Conservation (phyloP, 1,284 basidiomycete species). For the Puccinia novopanici region DNA sequence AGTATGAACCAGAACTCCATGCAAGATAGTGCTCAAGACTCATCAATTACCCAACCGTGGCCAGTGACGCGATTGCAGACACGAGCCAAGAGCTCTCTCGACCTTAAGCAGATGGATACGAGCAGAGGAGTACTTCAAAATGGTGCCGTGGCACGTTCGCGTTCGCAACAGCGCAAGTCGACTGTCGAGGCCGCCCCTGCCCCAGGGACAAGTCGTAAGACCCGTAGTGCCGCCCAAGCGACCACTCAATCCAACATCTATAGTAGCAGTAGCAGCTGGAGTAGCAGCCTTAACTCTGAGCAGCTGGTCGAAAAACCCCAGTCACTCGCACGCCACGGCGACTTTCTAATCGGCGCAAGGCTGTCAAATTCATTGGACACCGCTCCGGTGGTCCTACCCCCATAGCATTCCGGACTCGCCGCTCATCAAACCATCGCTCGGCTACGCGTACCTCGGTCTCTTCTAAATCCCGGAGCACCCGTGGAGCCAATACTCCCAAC, state of each 20-base stretch:
- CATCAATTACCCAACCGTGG: background rate
- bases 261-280: conserved; percentile 35
- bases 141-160: background rate
- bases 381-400: conserved; percentile 23
- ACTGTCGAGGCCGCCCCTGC: background rate
- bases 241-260: background rate
- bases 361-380: conserved; percentile 5
- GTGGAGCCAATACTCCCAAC: background rate
- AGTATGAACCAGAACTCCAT: background rate
- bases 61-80: conserved; percentile 10
- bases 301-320: background rate
- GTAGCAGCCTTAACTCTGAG: conserved; percentile 20
- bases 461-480: conserved; percentile 2
- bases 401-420: conserved; percentile 29
- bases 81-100: conserved; percentile 31
- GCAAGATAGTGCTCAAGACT: background rate
- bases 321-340: conserved; percentile 1
- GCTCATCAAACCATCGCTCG: conserved; percentile 6
- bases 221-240: conserved; percentile 16
- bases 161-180: conserved; percentile 1
- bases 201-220: background rate
- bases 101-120: background rate
- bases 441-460: background rate
- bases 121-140: background rate
- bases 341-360: background rate